Base-by-base conservation (phyloP, 257 asterid genomes). In the Marsdenia floribunda region DNA sequence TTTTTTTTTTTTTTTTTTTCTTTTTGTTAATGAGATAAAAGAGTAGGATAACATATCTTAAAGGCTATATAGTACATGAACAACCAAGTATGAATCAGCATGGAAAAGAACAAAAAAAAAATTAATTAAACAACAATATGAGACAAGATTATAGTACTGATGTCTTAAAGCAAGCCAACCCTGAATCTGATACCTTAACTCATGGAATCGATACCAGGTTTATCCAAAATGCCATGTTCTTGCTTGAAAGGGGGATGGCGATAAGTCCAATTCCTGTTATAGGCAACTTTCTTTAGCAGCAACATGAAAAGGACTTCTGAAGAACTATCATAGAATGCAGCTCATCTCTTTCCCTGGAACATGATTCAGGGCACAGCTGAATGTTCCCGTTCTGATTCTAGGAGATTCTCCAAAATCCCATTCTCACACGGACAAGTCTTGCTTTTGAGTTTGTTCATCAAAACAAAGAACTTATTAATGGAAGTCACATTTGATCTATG, bases 401-500 rank as follows among this genome's bases (percentile, higher is more conserved):
- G 38, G 46, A 44, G 42, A 47, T 44, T 2, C 52, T 75, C 61
- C 1, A 59, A 29, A 73, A 68, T 68, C 50, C 37, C 44, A 58
- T 14, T 37, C 63, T 80, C 86, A 77, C 84, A 79, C 78, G 75
- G 78, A 53, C 77, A 71, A 12, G 3, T 83, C 49, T 35, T 77
- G 81, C 83, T 80, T 84, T 73, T 82, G 87, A 77, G 86, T 79
- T 74, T 73, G 79, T 72, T 89, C 92, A 74, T 87, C 85, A 54
- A 83, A 54, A 83, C 86, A 74, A 89, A 47, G 77, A 88, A 89
- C 52, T 86, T 87, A 72, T 80, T 79, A 22, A 78, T n/a, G 50
- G 24, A 59, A 2, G 26, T 65, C 47, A 88, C 93, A 24, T 38
- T 47, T 87, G 96, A 22, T 85, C 86, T 35, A 86, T 77, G 80